Percentiles rank a stretch among this genome's conserved stretches.
These are phyloP conservation scores for Cadophora gregata DNA, from an alignment of 2,329 filamentous ascomycete genomes.

Conservation along the genomic window DNA sequence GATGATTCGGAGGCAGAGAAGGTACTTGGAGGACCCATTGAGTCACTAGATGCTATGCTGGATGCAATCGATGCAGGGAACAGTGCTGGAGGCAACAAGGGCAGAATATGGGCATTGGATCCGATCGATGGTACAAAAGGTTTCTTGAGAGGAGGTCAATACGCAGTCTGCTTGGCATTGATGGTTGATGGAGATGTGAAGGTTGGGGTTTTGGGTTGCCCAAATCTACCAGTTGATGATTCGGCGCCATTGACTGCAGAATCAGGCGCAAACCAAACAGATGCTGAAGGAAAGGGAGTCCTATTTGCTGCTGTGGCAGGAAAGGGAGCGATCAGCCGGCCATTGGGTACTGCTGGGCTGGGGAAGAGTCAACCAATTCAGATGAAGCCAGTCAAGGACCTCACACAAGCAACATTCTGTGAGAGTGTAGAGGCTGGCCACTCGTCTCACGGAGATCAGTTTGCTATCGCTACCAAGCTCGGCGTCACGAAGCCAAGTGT, in stretches of 20 bases:
- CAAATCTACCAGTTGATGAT: constrained; percentile 92
- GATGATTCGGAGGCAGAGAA: constrained; percentile 68
- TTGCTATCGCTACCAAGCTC: constrained; percentile 79
- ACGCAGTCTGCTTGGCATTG: constrained; percentile 90
- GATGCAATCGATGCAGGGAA: constrained; percentile 70
- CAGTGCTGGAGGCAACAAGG: constrained; percentile 72
- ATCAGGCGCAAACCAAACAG: constrained; percentile 76
- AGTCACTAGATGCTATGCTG: constrained; percentile 70
- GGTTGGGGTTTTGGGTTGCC: constrained; percentile 92
- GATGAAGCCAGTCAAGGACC: constrained; percentile 79
- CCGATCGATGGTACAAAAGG: constrained; percentile 98
- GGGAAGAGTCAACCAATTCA: constrained; percentile 66
- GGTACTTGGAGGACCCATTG: constrained; percentile 72
- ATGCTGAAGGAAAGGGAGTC: constrained; percentile 79
- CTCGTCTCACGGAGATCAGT: constrained; percentile 87
- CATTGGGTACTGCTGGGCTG: constrained; percentile 65
- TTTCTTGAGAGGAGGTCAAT: constrained; percentile 94
- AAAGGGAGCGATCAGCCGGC: constrained; percentile 79
- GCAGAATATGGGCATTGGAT: constrained; percentile 94
- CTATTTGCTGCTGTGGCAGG: constrained; percentile 85
- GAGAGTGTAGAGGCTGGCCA: constrained; percentile 95
- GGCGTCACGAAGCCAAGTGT: constrained; percentile 91
- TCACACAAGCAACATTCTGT: constrained; percentile 87
- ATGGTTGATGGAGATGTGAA: constrained; percentile 94
- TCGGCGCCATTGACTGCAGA: constrained; percentile 70